phyloP scores from a whole-genome alignment of 139 green algal species.

The Coelastrella sp. region DNA sequence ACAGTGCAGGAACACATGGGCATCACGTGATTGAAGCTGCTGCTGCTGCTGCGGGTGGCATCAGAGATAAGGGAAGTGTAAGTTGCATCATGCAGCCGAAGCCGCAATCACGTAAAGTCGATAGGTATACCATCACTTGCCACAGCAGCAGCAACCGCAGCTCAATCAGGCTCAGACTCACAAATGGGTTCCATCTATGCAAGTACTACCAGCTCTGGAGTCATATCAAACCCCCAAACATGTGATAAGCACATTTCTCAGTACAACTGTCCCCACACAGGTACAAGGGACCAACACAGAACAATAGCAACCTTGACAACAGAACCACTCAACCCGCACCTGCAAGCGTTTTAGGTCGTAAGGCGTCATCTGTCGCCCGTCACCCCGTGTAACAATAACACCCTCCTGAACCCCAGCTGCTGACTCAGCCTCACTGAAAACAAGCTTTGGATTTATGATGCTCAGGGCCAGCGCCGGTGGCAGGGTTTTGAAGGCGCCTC shows the following conservation, averaged over 20 bases:
- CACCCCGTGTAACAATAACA: conserved; percentile 61
- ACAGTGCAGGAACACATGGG: not conserved
- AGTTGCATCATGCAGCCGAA: not conserved
- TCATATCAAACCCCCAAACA: not conserved
- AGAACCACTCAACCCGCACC: conserved; percentile 47
- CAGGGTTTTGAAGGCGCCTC: conserved; percentile 75
- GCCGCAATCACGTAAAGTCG: not conserved
- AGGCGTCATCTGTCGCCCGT: conserved; percentile 74
- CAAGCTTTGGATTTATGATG: conserved; percentile 90
- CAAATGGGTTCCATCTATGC: too few species aligned
- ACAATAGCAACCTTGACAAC: not conserved
- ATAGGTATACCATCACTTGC: conserved; percentile 58
- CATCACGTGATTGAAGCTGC: not conserved
- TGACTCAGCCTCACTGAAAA: conserved; percentile 80
- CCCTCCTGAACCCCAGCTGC: conserved; percentile 32
- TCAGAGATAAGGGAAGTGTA: not conserved
- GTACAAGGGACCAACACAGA: too few species aligned
- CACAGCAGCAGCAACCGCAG: not conserved
- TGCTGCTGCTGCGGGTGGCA: too few species aligned
- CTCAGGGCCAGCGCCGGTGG: conserved; percentile 85
- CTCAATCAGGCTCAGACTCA: too few species aligned
- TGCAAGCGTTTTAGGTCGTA: conserved; percentile 96
- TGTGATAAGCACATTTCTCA: not conserved
- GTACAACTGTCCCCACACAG: not conserved
- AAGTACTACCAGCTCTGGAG: not conserved